Evolutionary conservation across 2,329 filamentous ascomycete genomes (phyloP), one percentile per base, ranked within the genome.

Genomic region (Basipetospora sp.): DNA sequence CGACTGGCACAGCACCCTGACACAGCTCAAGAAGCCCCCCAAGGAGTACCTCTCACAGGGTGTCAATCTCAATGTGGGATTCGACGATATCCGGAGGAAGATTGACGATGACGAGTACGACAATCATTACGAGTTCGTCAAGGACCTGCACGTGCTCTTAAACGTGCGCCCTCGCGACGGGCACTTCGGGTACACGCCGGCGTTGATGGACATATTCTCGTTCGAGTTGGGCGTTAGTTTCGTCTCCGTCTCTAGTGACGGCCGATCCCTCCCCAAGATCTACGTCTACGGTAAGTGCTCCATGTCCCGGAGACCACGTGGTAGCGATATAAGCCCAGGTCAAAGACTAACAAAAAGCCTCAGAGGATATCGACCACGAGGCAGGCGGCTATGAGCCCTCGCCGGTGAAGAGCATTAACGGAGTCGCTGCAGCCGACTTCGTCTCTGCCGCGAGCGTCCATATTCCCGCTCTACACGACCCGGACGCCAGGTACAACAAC

Each of bases 141-240:
- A 29, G 4, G 45, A 47, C n/a, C 43, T 48, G 8, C 18, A 14
- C 3, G 8, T 22, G 17, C 8, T 22, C 15, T 29, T 40, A 14
- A 42, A 20, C 17, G 34, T 27, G 31, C 37, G 8, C 17, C 34
- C 26, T 19, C 31, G 11, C 17, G 46, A 47, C 18, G 40, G 40
- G 9, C 46, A 47, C 32, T 44, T 48, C 8, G 16, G 17, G n/a
- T 47, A 47, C 6, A 40, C 35, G 2, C 44, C 46, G 2, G 40
- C 41, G 5, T 20, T 48, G 2, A 25, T 46, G n/a, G 31, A 6
- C 4, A 16, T 42, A 8, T 48, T 48, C 18, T 20, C 11, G 2
- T 42, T 41, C 17, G 18, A n/a, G 16, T 37, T 38, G 6, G 17
- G 10, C 2, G 31, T 37, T 8, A 26, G 35, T 4, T 22, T 48